Base-by-base conservation (phyloP, 2,329 filamentous ascomycete genomes). In the Onygena corvina region DNA sequence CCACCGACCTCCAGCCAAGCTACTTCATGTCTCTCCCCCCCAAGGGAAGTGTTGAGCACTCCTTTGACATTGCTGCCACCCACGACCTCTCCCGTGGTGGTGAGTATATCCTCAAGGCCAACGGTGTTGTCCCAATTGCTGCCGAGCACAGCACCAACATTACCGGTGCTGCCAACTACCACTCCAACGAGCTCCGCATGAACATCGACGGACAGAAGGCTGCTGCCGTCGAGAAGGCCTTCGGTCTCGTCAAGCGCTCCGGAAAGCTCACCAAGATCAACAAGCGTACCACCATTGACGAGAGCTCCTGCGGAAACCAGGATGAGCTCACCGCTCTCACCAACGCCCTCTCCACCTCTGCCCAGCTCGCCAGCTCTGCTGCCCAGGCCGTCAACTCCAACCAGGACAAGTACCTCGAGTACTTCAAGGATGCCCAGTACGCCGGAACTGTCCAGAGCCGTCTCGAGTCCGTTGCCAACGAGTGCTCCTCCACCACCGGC, bases 391-490 rank as follows among this genome's bases (percentile, higher is more conserved):
- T 74, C 20, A 54, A 67, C 0, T 77, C 72, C 58, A 64, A 81
- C 56, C 64, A 62, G 30, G 76, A 80, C 58, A 83, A 80, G 70
- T 85, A 83, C 73, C 83, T 81, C 66, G 74, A 74, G 0, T 47
- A 35, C 30, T 25, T 33, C 45, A 75, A 74, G 30, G 63, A 65
- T n/a, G 54, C 63, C 9, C 53, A 64, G 3, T 69, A 68, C 8
- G 72, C 74, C 31, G 68, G 62, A 47, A 70, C 66, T 1, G 77
- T 83, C 4, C 68, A 76, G 1, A 62, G 59, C n/a, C 67, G 67
- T 27, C 72, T 82, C 49, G 71, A 71, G 48, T 67, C 68, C 44
- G 71, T 83, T 4, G 74, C 76, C 2, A 57, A 57, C 2, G 77
- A 83, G 64, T 81, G 79, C 52, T 65, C 68, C 47, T 74, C 73